Evolutionary conservation across 805 yeast genomes (phyloP), one percentile per base, ranked within the genome.

Genomic region (Saccharomycopsis oosterbeekiorum): DNA sequence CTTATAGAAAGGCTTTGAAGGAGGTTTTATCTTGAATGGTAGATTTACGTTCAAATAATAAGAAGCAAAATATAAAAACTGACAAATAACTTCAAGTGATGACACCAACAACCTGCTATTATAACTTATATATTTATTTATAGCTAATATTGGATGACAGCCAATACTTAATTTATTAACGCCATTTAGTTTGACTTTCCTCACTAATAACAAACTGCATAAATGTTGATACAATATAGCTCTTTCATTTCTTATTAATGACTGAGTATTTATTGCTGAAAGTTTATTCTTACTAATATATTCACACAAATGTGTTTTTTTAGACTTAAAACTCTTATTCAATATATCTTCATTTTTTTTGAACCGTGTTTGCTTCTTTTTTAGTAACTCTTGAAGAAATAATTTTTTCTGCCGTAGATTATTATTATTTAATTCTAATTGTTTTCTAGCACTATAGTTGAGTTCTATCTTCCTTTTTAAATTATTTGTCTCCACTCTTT

Each of bases 71-170:
- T 56, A 47, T 8, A 63, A 12, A 55, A 63, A 63, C 55, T 50
- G 65, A 21, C 65, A 61, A 14, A 63, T 14, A 11, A 47, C 17
- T 41, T 63, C 65, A 14, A 63, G 40, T 15, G 64, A 56, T 2
- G 60, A 43, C 4, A 54, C 56, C 9, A 61, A 29, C 12, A 59
- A 21, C 19, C 17, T 50, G 17, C 47, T 36, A 34, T 43, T 59
- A 34, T 61, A 59, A 1, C 51, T 17, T 19, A 59, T 55, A n/a
- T 59, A 50, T 19, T 55, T 58, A 29, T 57, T 42, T n/a, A 63
- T 37, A 6, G 65, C 43, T 19, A 63, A n/a, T 15, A 63, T 34
- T n/a, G 65, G 64, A 9, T 61, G 64, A 36, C 54, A 53, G 4
- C 55, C 59, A 29, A 62, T 51, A n/a, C 58, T 57, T 14, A 60